Evolutionary conservation across 768 basidiomycete species (phyloP).

Genomic region (Suillus discolor): DNA sequence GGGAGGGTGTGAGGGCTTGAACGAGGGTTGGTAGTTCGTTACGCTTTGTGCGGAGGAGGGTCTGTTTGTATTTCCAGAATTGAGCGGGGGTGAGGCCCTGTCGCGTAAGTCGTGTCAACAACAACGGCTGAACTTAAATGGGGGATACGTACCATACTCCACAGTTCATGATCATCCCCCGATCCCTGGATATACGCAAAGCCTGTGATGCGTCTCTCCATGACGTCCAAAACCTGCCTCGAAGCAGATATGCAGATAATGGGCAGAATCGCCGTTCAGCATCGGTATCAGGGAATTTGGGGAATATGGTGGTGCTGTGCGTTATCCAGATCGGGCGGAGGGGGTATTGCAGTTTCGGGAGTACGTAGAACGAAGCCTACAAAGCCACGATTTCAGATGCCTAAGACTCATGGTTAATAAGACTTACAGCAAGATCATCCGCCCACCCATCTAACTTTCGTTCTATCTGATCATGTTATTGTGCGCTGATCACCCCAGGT

Average conservation of each 20-base stretch:
- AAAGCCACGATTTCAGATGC: neutral
- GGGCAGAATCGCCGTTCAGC: constrained; percentile 51
- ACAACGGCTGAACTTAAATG: neutral
- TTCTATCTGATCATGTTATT: constrained; percentile 84
- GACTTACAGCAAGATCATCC: constrained; percentile 59
- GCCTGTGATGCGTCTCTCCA: constrained; percentile 64
- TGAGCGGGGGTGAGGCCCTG: constrained; percentile 75
- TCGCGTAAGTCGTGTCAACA: neutral
- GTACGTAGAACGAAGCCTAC: constrained; percentile 71
- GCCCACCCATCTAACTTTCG: constrained; percentile 68
- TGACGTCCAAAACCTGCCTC: constrained; percentile 59
- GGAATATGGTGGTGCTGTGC: constrained; percentile 59
- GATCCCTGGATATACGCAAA: constrained; percentile 92
- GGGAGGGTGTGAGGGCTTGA: constrained; percentile 16
- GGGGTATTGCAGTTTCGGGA: constrained; percentile 62
- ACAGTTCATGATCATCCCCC: constrained; percentile 93
- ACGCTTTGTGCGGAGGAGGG: constrained; percentile 50
- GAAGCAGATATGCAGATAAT: constrained; percentile 89
- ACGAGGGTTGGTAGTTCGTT: constrained; percentile 47
- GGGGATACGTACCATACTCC: constrained; percentile 63
- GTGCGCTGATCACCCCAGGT: constrained; percentile 62
- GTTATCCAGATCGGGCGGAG: constrained; percentile 90
- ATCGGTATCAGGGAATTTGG: constrained; percentile 32
- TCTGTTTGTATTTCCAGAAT: constrained; percentile 65
- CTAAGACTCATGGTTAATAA: neutral